phyloP scores from a whole-genome alignment of 257 asterid genomes.

The Solanum gandarillasii region DNA sequence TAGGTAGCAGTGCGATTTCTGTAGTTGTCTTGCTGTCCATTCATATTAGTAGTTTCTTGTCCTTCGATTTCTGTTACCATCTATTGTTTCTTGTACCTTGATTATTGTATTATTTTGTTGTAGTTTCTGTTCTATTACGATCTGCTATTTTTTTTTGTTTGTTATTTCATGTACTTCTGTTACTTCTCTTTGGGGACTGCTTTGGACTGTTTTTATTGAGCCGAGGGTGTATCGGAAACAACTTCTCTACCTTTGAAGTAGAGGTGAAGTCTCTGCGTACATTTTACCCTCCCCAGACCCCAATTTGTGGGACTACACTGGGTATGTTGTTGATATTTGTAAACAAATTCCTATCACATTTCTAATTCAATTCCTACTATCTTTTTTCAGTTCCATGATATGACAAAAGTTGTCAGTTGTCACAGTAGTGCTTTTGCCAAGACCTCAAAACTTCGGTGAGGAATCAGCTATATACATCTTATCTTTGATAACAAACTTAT shows the following conservation, averaged over 20 bases:
- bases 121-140: neutral
- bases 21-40: neutral
- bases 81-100: neutral
- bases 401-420: neutral
- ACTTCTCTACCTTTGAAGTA: neutral
- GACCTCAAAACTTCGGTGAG: neutral
- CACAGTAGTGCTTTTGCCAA: neutral
- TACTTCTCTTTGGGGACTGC: neutral
- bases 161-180: neutral
- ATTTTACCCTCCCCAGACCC: neutral
- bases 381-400: neutral
- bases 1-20: neutral
- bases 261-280: neutral
- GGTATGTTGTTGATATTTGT: neutral
- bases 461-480: neutral
- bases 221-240: neutral
- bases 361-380: neutral
- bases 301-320: neutral
- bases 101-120: neutral
- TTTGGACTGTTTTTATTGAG: neutral
- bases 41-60: neutral
- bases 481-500: neutral
- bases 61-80: neutral
- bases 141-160: neutral
- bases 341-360: neutral